Base-by-base conservation (phyloP, 169 alveolate species). In the Theileria sp. region DNA sequence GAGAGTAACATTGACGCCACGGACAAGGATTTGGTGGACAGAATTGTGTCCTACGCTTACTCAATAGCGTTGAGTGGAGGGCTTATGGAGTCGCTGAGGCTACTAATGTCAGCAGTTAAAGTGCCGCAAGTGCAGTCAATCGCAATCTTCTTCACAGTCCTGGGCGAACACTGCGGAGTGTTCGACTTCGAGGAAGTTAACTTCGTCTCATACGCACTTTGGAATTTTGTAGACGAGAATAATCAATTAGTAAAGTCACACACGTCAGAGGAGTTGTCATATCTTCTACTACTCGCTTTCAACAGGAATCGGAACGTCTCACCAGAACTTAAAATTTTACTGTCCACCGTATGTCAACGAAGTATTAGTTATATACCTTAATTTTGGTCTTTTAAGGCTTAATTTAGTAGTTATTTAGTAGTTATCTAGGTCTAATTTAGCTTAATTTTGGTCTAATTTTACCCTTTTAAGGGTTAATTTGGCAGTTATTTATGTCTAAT, bases 61-160 rank as follows among this genome's bases (percentile, higher is more conserved):
- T 85, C 60, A n/a, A 72, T 85, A 0, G 91, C 87, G 38, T 73
- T 77, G 28, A 81, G 64, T n/a, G 87, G 91, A 0, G 91, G 87
- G 5, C 75, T 85, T 28, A 65, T 85, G 87, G 91, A 85, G 54
- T 25, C 91, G 12, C 65, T 85, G 21, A 75, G 91, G 36, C 62
- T 85, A 21, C 62, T 85, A 25, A 79, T 85, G 91, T 78, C 86
- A 25, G 79, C 86, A 3, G 73, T 77, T 10, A 81, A 73, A 26
- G 26, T 10, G 2, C 56, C 87, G 13, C 44, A 61, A n/a, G 80
- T 85, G 0, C 91, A 85, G 32, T 62, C 87, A 6, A 36, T 85
- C 13, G 91, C 87, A 8, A 69, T 79, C 13, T 21, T 78, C 26
- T 85, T 85, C 65, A 19, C 75, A 17, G 87, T 77, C 17, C 66